Conservation (phyloP, 352 stramenopile genomes). For the Poterioochromonas sp. region DNA sequence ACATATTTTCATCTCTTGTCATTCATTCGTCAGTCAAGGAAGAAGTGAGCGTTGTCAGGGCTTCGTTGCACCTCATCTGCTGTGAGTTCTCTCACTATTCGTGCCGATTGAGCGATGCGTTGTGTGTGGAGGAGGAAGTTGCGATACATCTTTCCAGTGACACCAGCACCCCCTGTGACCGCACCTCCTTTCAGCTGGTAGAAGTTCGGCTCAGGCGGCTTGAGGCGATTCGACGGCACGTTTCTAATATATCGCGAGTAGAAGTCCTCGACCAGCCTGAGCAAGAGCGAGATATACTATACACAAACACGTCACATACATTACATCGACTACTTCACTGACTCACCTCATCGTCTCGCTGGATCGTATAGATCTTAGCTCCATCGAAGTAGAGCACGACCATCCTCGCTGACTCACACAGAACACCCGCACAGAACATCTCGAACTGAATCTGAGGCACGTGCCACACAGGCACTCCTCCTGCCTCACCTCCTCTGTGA, state of each 20-base stretch:
- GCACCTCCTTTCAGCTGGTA: too few relatives aligned
- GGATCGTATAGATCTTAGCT: neutral
- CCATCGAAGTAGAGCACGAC: neutral
- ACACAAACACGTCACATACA: neutral
- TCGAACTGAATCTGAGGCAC: conserved; percentile 18
- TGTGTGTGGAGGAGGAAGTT: neutral
- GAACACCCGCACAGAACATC: conserved; percentile 3
- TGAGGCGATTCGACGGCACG: neutral
- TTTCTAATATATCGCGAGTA: neutral
- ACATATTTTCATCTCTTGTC: too few relatives aligned
- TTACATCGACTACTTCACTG: too few relatives aligned
- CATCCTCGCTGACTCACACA: neutral
- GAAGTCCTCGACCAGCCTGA: neutral
- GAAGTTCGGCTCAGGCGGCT: neutral
- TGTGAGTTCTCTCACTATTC: neutral
- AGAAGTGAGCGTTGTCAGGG: neutral
- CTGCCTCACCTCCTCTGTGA: neutral
- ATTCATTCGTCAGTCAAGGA: too few relatives aligned
- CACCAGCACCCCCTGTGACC: too few relatives aligned
- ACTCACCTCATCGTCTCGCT: neutral
- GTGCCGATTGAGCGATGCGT: neutral
- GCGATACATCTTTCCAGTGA: too few relatives aligned
- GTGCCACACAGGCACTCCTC: neutral
- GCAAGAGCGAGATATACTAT: neutral
- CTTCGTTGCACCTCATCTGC: neutral